A percentile compares a stretch with the other conserved stretches of the same genome.
phyloP scores from a whole-genome alignment of 495 filamentous ascomycete genomes.

The Aspergillus asperescens region DNA sequence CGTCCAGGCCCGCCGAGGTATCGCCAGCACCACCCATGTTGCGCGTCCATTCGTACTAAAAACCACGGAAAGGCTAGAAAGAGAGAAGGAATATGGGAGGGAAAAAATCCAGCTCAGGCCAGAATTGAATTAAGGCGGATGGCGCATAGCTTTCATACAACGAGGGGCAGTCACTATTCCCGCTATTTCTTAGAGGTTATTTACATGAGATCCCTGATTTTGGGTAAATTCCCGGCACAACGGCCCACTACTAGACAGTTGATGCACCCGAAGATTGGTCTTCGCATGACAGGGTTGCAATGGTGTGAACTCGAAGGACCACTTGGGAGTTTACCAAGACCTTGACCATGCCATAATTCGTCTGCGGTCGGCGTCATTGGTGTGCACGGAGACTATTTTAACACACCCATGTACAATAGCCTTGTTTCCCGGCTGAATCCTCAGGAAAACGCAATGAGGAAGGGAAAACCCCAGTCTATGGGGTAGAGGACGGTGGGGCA shows the following conservation, averaged over 20 bases:
- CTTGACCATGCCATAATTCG: background rate
- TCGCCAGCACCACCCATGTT: slow-evolving; percentile 35
- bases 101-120: background rate
- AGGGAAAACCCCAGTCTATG: background rate
- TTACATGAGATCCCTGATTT: slow-evolving; percentile 3
- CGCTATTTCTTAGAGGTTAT: slow-evolving; percentile 4
- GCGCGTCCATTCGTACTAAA: background rate
- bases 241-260: background rate
- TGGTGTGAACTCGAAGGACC: background rate
- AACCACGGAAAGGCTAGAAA: background rate
- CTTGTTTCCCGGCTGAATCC: slow-evolving; percentile 8
- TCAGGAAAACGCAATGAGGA: slow-evolving; percentile 1
- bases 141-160: background rate
- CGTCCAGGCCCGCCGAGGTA: slow-evolving; percentile 38
- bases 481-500: background rate
- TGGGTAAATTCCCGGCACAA: background rate
- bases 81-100: background rate
- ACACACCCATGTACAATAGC: background rate
- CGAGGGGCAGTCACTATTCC: background rate
- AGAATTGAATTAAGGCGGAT: background rate
- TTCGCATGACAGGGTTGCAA: background rate
- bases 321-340: background rate
- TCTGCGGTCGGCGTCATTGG: background rate
- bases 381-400: background rate
- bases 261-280: background rate